Conservation (phyloP, 139 green algal genomes). For the Chlorella sp. region DNA sequence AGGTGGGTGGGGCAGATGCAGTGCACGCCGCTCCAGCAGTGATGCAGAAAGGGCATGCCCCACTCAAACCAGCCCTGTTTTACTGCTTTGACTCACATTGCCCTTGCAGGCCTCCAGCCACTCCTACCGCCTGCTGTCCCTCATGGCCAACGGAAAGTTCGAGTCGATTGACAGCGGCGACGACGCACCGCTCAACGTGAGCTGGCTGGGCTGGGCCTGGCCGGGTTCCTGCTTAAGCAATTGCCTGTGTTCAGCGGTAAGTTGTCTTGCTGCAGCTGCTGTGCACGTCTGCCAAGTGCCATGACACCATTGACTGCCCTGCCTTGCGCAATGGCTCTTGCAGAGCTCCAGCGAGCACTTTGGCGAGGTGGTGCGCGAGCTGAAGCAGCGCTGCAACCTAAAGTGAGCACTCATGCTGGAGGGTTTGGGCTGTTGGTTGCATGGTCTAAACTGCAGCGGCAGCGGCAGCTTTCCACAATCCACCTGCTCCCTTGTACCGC, state of each 20-base stretch:
- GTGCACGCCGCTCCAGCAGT: too few relatives aligned
- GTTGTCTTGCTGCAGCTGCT: neutral
- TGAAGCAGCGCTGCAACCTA: conserved; percentile 64
- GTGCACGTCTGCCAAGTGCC: too few relatives aligned
- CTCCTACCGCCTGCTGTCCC: conserved; percentile 74
- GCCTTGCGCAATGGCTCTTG: neutral
- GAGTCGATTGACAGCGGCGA: conserved; percentile 39
- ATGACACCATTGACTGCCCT: too few relatives aligned
- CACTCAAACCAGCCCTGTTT: too few relatives aligned
- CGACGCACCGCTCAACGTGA: conserved; percentile 31
- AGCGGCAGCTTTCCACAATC: too few relatives aligned
- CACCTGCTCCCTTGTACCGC: too few relatives aligned
- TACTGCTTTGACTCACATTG: too few relatives aligned
- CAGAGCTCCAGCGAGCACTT: conserved; percentile 58
- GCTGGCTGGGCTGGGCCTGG: neutral
- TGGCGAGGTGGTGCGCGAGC: conserved; percentile 62
- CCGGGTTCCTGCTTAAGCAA: too few relatives aligned
- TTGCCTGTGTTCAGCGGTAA: too few relatives aligned
- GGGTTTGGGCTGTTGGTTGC: conserved; percentile 18
- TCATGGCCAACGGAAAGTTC: conserved; percentile 91
- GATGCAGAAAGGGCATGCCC: too few relatives aligned
- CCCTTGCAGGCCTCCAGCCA: conserved; percentile 73
- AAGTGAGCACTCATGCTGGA: conserved; percentile 81
- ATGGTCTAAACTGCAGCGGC: too few relatives aligned
- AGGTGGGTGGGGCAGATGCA: neutral